Base-by-base conservation (phyloP, 768 basidiomycete genomes). In the Termitomyces sp. region DNA sequence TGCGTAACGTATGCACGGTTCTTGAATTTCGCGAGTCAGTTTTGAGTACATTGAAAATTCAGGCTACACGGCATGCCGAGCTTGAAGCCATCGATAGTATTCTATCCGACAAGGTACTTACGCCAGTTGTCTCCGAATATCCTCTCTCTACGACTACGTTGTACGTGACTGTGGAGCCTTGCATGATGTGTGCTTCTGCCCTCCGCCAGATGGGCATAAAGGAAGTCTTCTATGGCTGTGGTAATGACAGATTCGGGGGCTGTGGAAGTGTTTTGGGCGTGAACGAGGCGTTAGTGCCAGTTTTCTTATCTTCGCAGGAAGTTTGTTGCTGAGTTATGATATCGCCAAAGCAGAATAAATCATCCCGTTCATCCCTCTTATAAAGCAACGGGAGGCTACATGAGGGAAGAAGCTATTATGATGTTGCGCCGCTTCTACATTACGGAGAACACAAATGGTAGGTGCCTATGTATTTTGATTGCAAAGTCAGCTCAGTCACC, bases 171-270 rank as follows among this genome's bases (percentile, higher is more conserved):
- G 97, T 99, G 53, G 96, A 99, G 72, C 97, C 96, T 0, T 99
- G 97, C 72, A 94, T 98, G 69, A 98, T 98, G 97, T 99, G n/a
- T n/a, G n/a, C n/a, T n/a, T n/a, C 92, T 23, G 97, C 96, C 10
- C 80, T 99, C 34, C 83, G 96, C 53, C 97, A 98, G 73, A 73
- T 96, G 60, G 95, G 95, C 17, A 92, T 99, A 64, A 86, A 85
- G 57, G 80, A 88, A 61, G 96, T 98, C 6, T 90, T 85, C 59
- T 98, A 92, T 68, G 97, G 97, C 2, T 96, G 94, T 69, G 89
- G 82, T 21, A 99, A n/a, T n/a, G n/a, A 97, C 60, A 82, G 95
- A 57, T 98, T 99, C 63, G 96, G 97, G n/a, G 97, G 97, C 3
- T 96, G 94, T 71, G 96, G 92, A 41, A 95, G 95, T 64, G 95